Conservation (phyloP, 1,284 basidiomycete species). For the Porogramme epimiltina region DNA sequence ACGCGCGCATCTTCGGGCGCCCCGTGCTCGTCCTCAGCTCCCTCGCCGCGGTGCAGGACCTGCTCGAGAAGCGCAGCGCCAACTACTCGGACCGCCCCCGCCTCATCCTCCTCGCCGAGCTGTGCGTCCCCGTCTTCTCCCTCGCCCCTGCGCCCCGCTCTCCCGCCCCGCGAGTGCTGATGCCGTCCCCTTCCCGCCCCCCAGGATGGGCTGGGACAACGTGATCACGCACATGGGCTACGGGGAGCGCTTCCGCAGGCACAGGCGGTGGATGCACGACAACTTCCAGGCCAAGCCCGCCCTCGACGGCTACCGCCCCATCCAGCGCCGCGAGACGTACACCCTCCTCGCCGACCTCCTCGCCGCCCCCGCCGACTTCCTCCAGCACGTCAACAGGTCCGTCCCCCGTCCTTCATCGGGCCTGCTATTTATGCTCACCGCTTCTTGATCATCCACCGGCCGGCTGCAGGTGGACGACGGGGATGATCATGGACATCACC, state of each 20-base stretch:
- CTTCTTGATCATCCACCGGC: background rate
- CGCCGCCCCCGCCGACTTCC: conserved; percentile 23
- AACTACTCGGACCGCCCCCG: conserved; percentile 48
- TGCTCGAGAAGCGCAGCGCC: conserved; percentile 54
- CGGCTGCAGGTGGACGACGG: conserved; percentile 20
- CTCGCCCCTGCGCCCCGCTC: background rate
- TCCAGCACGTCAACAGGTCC: conserved; percentile 29
- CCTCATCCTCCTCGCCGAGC: conserved; percentile 27
- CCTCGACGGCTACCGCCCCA: conserved; percentile 23
- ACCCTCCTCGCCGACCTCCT: conserved; percentile 26
- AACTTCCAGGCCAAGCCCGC: conserved; percentile 25
- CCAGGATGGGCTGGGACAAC: conserved; percentile 29
- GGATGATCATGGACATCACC: conserved; percentile 26
- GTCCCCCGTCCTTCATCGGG: background rate
- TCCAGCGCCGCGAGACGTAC: conserved; percentile 30
- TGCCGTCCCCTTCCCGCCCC: conserved; percentile 15
- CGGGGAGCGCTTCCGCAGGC: conserved; percentile 31
- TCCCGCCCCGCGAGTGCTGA: conserved; percentile 9
- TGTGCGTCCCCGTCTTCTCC: conserved; percentile 29
- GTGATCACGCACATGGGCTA: conserved; percentile 29
- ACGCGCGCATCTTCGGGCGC: conserved; percentile 37
- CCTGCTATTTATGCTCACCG: background rate
- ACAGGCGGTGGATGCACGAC: conserved; percentile 32
- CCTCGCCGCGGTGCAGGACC: conserved; percentile 51
- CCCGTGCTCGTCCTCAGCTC: conserved; percentile 26